phyloP scores from a whole-genome alignment of 768 basidiomycete species.

The Suillus occidentalis region DNA sequence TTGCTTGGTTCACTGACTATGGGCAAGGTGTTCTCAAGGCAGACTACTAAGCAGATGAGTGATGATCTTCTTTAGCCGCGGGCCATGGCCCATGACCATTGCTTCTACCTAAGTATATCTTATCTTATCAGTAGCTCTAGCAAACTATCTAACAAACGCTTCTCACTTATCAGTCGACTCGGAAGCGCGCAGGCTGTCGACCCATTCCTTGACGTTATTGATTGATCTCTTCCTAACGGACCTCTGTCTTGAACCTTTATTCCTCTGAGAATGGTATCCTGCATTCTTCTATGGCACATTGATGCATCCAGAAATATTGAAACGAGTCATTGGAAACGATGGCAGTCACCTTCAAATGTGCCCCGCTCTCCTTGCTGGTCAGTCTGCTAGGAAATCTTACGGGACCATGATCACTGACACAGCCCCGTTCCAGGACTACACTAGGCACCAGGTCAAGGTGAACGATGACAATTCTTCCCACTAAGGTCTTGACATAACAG shows the following conservation, averaged over 20 bases:
- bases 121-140: neutral
- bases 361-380: constrained; percentile 72
- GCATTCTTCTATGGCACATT: constrained; percentile 92
- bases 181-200: neutral
- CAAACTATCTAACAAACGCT: neutral
- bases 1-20: neutral
- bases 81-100: neutral
- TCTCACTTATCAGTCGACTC: constrained; percentile 2
- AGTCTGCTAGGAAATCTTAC: constrained; percentile 21
- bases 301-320: constrained; percentile 83
- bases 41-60: too few relatives aligned
- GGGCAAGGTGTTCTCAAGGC: neutral
- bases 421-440: constrained; percentile 56
- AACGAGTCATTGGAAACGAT: constrained; percentile 69
- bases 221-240: neutral
- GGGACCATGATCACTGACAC: constrained; percentile 1
- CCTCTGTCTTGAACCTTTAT: neutral
- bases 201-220: neutral
- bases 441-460: constrained; percentile 78
- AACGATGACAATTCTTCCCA: neutral
- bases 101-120: neutral
- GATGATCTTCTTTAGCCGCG: neutral
- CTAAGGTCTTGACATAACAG: constrained; percentile 8
- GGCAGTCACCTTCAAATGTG: constrained; percentile 64
- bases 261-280: constrained; percentile 29